phyloP scores from a whole-genome alignment of 495 filamentous ascomycete genomes.

The Penicillium desertorum region DNA sequence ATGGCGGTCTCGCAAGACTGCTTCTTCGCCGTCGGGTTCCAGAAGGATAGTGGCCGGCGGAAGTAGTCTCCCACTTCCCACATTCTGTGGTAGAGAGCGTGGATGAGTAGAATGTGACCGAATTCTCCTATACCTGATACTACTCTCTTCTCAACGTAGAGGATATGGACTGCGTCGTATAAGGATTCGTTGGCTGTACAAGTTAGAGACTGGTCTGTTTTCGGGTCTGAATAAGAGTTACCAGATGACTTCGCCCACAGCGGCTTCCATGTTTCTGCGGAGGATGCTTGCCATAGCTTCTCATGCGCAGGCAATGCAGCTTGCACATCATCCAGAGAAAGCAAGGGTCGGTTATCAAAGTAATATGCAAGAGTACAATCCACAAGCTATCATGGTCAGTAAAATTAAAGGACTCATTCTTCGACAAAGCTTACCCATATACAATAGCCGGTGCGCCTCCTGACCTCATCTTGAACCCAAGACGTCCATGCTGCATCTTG shows the following conservation, averaged over 20 bases:
- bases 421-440: conserved; percentile 40
- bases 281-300: conserved; percentile 44
- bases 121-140: conserved; percentile 47
- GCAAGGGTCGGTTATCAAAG: conserved; percentile 36
- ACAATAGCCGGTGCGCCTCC: conserved; percentile 44
- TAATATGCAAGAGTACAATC: conserved; percentile 49
- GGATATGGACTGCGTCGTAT: conserved; percentile 42
- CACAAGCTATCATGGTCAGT: conserved; percentile 35
- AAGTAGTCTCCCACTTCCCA: conserved; percentile 54
- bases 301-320: conserved; percentile 49
- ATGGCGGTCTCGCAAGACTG: conserved; percentile 40
- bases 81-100: conserved; percentile 50
- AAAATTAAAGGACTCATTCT: background rate
- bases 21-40: conserved; percentile 49
- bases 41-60: conserved; percentile 46
- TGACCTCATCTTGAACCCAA: conserved; percentile 39
- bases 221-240: conserved; percentile 16
- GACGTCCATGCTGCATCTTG: conserved; percentile 24
- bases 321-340: conserved; percentile 45
- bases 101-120: conserved; percentile 48
- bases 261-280: conserved; percentile 40
- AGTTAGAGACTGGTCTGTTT: conserved; percentile 9
- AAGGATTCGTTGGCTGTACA: conserved; percentile 39
- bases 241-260: conserved; percentile 28
- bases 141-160: conserved; percentile 53